Conservation (phyloP, 73 alveolate species). For the Tetrahymena thermophila region DNA sequence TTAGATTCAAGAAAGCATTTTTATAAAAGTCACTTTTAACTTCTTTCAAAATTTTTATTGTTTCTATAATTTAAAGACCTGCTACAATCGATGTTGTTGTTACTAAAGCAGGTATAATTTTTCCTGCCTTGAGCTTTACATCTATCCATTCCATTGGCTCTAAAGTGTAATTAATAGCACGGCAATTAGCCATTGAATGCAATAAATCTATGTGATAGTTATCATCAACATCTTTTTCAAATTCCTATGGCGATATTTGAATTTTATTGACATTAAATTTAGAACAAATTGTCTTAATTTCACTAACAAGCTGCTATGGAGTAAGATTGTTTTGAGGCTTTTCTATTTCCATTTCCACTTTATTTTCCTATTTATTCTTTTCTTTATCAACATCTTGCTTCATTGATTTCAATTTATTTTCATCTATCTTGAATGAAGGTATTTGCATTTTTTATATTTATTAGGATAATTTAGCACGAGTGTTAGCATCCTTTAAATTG, state of each 20-base stretch:
- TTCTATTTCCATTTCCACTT: slow-evolving; percentile 42
- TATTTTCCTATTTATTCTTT: slow-evolving; percentile 48
- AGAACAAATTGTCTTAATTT: slow-evolving; percentile 16
- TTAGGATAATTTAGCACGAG: slow-evolving; percentile 45
- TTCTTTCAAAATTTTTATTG: slow-evolving; percentile 66
- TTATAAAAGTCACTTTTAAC: slow-evolving; percentile 47
- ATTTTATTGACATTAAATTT: slow-evolving; percentile 34
- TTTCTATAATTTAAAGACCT: slow-evolving; percentile 86
- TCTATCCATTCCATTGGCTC: slow-evolving; percentile 87
- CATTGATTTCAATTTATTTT: slow-evolving; percentile 56
- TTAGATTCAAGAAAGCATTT: slow-evolving; percentile 73
- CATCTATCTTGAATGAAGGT: slow-evolving; percentile 51
- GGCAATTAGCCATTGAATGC: slow-evolving; percentile 76
- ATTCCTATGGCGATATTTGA: slow-evolving; percentile 53
- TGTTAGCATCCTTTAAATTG: slow-evolving; percentile 52
- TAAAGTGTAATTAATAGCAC: slow-evolving; percentile 78
- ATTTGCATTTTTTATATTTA: slow-evolving; percentile 47
- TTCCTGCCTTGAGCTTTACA: slow-evolving; percentile 91
- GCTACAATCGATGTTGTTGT: slow-evolving; percentile 92
- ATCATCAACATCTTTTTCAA: slow-evolving; percentile 89
- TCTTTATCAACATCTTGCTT: slow-evolving; percentile 53
- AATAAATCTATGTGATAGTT: slow-evolving; percentile 87
- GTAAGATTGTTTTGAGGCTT: slow-evolving; percentile 49
- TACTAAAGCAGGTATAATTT: slow-evolving; percentile 92
- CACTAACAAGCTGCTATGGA: slow-evolving; percentile 2